Conservation (phyloP, 108 stramenopile genomes). For the Aurantiochytrium sp. region DNA sequence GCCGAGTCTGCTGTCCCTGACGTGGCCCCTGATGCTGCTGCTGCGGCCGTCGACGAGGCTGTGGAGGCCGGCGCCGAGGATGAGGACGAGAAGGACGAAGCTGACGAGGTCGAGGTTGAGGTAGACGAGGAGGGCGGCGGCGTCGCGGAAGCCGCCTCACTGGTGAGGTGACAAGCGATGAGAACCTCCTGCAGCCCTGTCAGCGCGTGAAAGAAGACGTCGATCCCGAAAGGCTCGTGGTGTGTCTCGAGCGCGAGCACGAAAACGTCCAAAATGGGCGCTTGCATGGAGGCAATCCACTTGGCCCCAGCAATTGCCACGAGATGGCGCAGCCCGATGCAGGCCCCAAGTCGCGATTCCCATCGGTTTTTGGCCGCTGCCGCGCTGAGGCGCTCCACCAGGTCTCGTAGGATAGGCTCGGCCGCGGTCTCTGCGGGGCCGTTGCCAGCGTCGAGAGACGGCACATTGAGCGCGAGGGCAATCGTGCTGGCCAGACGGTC, state of each 20-base stretch:
- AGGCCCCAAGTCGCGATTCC: not conserved
- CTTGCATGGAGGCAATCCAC: not conserved
- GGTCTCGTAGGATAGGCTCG: not conserved
- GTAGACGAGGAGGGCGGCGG: no score
- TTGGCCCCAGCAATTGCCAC: not conserved
- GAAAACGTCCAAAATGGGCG: not conserved
- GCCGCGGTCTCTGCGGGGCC: not conserved
- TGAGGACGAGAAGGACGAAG: no score
- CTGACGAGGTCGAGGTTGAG: no score
- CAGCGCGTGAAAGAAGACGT: not conserved
- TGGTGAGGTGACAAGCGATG: not conserved
- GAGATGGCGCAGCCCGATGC: constrained; percentile 10
- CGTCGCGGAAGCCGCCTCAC: not conserved
- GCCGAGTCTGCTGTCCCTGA: no score
- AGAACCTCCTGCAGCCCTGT: not conserved
- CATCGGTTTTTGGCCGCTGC: not conserved
- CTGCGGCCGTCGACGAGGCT: no score
- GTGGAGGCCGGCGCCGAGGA: no score
- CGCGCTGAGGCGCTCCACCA: not conserved
- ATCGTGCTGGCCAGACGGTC: not conserved
- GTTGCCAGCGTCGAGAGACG: not conserved
- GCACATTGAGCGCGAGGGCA: not conserved
- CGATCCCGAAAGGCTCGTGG: not conserved
- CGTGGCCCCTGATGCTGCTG: no score
- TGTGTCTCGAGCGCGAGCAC: not conserved